Conservation (phyloP, 495 filamentous ascomycete genomes). For the Aspergillus wentii region DNA sequence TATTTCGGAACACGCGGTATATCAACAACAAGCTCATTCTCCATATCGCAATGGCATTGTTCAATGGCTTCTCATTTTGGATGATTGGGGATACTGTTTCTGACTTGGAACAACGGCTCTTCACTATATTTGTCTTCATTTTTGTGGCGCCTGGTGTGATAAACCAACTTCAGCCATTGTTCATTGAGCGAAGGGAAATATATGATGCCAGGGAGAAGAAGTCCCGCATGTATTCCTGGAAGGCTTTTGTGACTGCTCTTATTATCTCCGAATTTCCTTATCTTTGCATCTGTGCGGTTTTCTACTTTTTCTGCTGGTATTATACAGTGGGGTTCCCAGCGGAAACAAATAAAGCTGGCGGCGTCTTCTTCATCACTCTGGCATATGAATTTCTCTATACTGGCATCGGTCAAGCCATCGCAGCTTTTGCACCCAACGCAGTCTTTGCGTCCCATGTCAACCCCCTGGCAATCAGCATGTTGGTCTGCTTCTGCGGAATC, state of each 20-base stretch:
- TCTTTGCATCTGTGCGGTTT: constrained; percentile 42
- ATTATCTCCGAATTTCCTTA: constrained; percentile 52
- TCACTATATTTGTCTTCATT: constrained; percentile 49
- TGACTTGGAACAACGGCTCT: constrained; percentile 29
- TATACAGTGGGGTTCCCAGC: constrained; percentile 43
- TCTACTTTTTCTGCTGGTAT: constrained; percentile 51
- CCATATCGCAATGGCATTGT: constrained; percentile 31
- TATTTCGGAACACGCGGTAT: constrained; percentile 61
- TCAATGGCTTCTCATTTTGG: constrained; percentile 44
- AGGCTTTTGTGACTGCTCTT: constrained; percentile 45
- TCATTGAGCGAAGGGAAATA: constrained; percentile 48
- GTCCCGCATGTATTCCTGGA: constrained; percentile 52
- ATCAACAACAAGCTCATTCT: constrained; percentile 55
- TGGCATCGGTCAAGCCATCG: constrained; percentile 58
- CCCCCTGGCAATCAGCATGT: constrained; percentile 52
- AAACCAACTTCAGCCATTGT: constrained; percentile 49
- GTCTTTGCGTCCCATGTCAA: constrained; percentile 51
- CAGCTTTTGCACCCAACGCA: constrained; percentile 56
- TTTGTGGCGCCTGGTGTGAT: constrained; percentile 48
- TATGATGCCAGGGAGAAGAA: constrained; percentile 51
- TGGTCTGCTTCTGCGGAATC: constrained; percentile 53
- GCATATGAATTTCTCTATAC: constrained; percentile 52
- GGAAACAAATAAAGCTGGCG: constrained; percentile 41
- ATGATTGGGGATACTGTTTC: constrained; percentile 25
- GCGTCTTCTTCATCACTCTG: constrained; percentile 52